Conservation (phyloP, 305 asterid genomes). For the Solanum hybrid region DNA sequence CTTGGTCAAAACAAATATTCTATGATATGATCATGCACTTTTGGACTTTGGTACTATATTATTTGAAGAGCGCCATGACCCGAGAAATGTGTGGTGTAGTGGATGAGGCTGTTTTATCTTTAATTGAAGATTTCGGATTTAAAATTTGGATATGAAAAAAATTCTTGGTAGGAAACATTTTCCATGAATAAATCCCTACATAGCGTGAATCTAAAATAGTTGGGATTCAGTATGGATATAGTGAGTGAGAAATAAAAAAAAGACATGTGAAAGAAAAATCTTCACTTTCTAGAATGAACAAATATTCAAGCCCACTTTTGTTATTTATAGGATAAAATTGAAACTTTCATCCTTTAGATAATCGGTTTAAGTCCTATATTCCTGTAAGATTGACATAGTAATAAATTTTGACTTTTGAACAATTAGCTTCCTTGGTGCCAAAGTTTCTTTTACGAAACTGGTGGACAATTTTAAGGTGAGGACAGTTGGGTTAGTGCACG, state of each 20-base stretch:
- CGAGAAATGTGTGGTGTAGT: too few species aligned
- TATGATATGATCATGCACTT: background rate
- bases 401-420: background rate
- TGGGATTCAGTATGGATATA: accelerated
- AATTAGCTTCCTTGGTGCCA: background rate
- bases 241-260: background rate
- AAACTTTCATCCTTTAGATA: background rate
- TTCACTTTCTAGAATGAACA: background rate
- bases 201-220: too few species aligned
- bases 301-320: background rate
- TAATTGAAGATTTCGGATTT: accelerated
- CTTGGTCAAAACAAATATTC: background rate
- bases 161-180: accelerated
- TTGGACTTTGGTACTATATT: background rate
- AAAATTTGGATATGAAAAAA: too few species aligned
- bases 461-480: background rate
- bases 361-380: background rate
- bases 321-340: background rate
- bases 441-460: background rate
- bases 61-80: background rate
- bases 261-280: background rate
- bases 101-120: accelerated
- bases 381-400: background rate
- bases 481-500: too few species aligned
- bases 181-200: accelerated